Base-by-base conservation (phyloP, 2,329 filamentous ascomycete species). In the Aureobasidium vineae region DNA sequence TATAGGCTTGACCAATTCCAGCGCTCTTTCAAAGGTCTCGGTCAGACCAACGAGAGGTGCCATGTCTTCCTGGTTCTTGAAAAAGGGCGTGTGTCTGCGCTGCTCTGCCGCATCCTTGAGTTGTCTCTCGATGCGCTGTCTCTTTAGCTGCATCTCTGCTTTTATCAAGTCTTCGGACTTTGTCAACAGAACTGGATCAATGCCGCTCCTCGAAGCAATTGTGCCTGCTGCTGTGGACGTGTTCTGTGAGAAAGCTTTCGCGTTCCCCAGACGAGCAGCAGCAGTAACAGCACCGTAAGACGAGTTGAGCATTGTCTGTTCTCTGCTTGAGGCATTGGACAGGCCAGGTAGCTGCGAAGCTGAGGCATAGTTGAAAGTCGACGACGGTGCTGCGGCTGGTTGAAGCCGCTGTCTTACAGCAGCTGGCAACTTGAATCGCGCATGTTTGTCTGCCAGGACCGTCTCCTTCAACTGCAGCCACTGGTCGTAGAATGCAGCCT, bases 101-200 rank as follows among this genome's bases (percentile, higher is more conserved):
- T 63, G 85, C 67, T 94, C 90, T 71, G 90, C 79, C 77, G 96
- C 90, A 63, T 96, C 90, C 76, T 86, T 88, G 72, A 98, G 78
- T 41, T 83, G 80, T 70, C 88, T 87, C 78, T 98, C 95, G 73
- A 97, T 81, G 70, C 90, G 86, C 77, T 93, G 87, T 69, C 94
- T 87, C 78, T 92, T 91, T 69, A 94, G 79, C 75, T 90, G 86
- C 68, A 91, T 81, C 78, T 96, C 92, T 74, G 92, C 91, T 79
- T 87, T 90, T 75, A 95, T 87, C 71, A 96, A 82, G 75, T 91
- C 87, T 75, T 92, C 90, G 71, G 92, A 93, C 78, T 97, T 97
- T 74, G 91, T 89, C 77, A 96, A 83, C 71, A 96, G 83, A 68
- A 96, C 87, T 59, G 92, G 91, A 76, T 96, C 87, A 79, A 95